Base-by-base conservation (phyloP, 306 rosid species). In the Sechiopsis laciniata region DNA sequence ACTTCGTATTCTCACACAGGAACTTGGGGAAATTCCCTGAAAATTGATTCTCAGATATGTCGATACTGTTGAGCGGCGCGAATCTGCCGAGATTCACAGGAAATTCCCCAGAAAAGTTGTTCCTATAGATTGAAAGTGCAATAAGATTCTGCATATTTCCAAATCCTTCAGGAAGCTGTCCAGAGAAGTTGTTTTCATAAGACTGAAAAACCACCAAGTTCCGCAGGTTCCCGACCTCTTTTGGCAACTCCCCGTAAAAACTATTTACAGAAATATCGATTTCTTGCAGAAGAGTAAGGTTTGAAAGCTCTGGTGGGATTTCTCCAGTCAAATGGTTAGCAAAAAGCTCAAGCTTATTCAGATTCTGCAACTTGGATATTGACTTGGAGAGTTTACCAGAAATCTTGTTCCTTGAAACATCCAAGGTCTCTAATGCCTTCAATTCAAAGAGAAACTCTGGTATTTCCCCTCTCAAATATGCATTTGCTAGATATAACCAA, bases 1-100 rank as follows among this genome's bases (percentile, higher is more conserved):
- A 76, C 85, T 81, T 79, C 66, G 70, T 78, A 7, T 74, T 82
- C 77, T 89, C 89, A 83, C 99, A 95, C 81, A 95, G 79, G 85
- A 78, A 91, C 83, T 75, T 84, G 51, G 99, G 99, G 72, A 95
- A 95, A 78, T 55, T 75, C 50, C 99, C 99, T 21, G 95, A 84
- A 76, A 95, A 95, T 69, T 82, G 88, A 79, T 95, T 95, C 81
- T 95, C 99, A 1, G 99, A 95, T 82, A 95, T 84, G 87, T 95
- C 99, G n/a, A 95, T 84, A 79, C 91, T 89, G 11, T 83, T 74
- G 64, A 95, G 82, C 0, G 82, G 88, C 3, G 97, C 84, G 74
- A 84, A 89, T 4, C 86, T 83, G 67, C 97, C 99, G 2, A 95
- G 81, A 67, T 84, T 83, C 15, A 65, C 76, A 0, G 99, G 97